Conservation (phyloP, 2,329 filamentous ascomycete species). For the Colletotrichum costaricense region DNA sequence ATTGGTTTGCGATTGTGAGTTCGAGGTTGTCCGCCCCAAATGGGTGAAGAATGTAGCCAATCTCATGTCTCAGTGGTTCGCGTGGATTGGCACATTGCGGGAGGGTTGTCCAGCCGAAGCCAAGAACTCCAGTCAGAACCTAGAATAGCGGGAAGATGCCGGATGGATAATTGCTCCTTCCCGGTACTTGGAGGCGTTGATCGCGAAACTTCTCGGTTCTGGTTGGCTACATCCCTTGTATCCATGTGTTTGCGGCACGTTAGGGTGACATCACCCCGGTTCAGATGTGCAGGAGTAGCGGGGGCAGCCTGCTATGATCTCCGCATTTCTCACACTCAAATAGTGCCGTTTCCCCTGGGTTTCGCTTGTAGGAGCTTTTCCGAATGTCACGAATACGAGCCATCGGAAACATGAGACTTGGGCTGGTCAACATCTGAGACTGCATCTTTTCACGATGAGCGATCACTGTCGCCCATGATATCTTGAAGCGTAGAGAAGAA, state of each 20-base stretch:
- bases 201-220: not conserved
- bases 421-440: not conserved
- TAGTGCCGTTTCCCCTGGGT: too few relatives aligned
- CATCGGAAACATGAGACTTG: too few relatives aligned
- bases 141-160: conserved; percentile 1
- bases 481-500: too few relatives aligned
- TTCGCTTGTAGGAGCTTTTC: not conserved
- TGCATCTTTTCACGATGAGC: not conserved
- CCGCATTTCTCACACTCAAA: not conserved
- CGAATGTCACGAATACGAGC: not conserved
- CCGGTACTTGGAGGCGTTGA: not conserved
- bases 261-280: not conserved
- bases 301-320: not conserved
- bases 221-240: not conserved
- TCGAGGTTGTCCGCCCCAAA: not conserved
- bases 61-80: not conserved
- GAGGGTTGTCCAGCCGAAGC: not conserved
- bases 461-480: too few relatives aligned
- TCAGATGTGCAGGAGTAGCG: not conserved
- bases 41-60: not conserved
- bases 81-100: not conserved
- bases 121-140: conserved; percentile 8
- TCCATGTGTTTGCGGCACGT: not conserved
- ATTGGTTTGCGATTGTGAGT: not conserved
- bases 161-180: not conserved